Evolutionary conservation across 768 basidiomycete species (phyloP).

Genomic region (Daedaleopsis nitida): DNA sequence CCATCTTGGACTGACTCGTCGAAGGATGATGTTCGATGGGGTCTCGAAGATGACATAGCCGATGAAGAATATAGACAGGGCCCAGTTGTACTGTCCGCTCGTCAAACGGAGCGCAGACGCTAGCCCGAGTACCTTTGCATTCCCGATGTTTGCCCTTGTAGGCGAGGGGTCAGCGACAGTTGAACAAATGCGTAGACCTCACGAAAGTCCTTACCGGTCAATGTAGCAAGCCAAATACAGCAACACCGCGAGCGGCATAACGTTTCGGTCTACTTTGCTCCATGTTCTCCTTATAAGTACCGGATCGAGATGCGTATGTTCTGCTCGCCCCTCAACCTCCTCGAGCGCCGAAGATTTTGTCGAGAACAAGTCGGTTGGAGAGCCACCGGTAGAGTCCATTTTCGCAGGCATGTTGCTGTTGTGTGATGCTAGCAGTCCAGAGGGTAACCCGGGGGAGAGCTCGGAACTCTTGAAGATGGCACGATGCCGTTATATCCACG

Average conservation of each 20-base stretch:
- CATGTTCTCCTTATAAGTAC: constrained; percentile 25
- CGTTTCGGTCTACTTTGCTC: constrained; percentile 35
- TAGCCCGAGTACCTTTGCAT: constrained; percentile 33
- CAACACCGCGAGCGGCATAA: constrained; percentile 39
- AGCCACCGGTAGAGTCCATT: background rate
- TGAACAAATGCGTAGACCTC: background rate
- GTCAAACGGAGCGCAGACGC: constrained; percentile 27
- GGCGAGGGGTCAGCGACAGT: background rate
- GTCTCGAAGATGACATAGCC: constrained; percentile 45
- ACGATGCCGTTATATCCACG: too few species aligned
- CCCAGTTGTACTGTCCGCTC: constrained; percentile 38
- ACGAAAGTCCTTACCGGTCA: constrained; percentile 19
- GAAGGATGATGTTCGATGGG: constrained; percentile 42
- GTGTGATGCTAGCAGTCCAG: background rate
- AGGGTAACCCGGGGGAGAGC: constrained; percentile 2
- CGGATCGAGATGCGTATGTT: constrained; percentile 21
- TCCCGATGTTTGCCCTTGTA: constrained; percentile 35
- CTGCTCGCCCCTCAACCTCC: constrained; percentile 5
- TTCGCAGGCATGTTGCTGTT: constrained; percentile 13
- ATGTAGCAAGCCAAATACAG: constrained; percentile 42
- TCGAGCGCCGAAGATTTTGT: constrained; percentile 12
- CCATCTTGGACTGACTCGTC: constrained; percentile 35
- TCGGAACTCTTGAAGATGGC: background rate
- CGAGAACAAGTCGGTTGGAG: constrained; percentile 5
- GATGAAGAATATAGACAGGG: constrained; percentile 43